Base-by-base conservation (phyloP, 2,329 filamentous ascomycete species). In the Botrytis byssoidea region DNA sequence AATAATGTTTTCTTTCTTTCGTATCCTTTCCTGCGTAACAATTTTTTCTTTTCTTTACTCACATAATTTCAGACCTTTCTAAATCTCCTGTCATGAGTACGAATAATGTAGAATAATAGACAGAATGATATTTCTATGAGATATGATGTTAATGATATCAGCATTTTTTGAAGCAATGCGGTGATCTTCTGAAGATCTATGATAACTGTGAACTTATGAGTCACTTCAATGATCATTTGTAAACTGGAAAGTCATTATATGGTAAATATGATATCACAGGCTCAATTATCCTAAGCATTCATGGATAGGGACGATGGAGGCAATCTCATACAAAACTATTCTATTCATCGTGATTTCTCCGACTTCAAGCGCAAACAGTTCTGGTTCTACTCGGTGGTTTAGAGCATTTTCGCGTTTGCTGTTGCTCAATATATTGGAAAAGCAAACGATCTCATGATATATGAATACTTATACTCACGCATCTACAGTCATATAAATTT, bases 351-450 rank as follows among this genome's bases (percentile, higher is more conserved):
- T 12, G 10, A 25, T 12, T 0, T 48, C 48, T n/a, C 22, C 12
- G 3, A 55, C 14, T 8, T n/a, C 51, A 8, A 3, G 25, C 12
- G 51, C 51, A 55, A 29, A 55, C 5, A 9, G 29, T 29, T 1
- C 0, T 16, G n/a, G 25, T 8, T 29, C 12, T 25, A n/a, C 25
- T 14, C 4, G 1, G 25, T 1, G 1, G 12, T 51, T 14, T 12
- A 12, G 22, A n/a, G 48, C 4, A 51, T n/a, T n/a, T 14, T 14
- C 48, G 16, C 12, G 9, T 29, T 55, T 55, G 51, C 51, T 29
- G 14, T 7, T 18, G n/a, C 25, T n/a, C 48, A n/a, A 14, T 18
- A 3, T 3, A 16, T 18, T 8, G 25, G 14, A 4, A 5, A 55
- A 29, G n/a, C 51, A 55, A 55, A 29, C 4, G 29, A 55, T 29